Evolutionary conservation across 495 filamentous ascomycete genomes (phyloP), one percentile per base, ranked within the genome.

Genomic region (Pyrenula massariospora): DNA sequence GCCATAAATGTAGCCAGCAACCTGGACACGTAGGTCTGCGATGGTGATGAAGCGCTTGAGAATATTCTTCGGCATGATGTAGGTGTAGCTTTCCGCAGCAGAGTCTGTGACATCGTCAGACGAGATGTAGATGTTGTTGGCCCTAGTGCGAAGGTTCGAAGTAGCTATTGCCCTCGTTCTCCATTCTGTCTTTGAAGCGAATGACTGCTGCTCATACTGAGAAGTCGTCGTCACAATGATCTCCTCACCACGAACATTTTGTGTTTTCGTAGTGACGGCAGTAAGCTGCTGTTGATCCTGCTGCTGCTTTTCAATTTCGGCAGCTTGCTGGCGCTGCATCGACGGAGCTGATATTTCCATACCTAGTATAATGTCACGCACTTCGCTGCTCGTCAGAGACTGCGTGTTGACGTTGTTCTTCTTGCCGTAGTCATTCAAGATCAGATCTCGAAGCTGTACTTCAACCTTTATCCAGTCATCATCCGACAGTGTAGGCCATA

Each of bases 381-480:
- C 92, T 80, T 99, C 94, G 62, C 85, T 94, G 62, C 84, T 95
- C 0, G 94, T 99, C 71, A 99, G 78, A 64, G 88, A 94, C 19
- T 94, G 93, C 22, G 92, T 91, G 66, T 96, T 97, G 73, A 99
- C 94, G 62, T 97, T 96, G 71, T 97, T 99, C 78, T 97, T 97
- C 83, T 97, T 97, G 63, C 94, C 94, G 63, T 99, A 99, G 68
- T 99, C 93, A 58, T 96, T 96, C 57, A 99, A 69, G 60, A 99
- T 97, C 55, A 99, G 72, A 77, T 99, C 94, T 62, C 94, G 84
- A 53, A 99, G 73, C 66, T 95, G 89, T 57, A 89, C 88, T 79
- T 99, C 94, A 21, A 99, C 90, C 80, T 96, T 96, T 69, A 96
- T 91, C 93, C 94, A 99, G 61, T 96, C 91, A 56, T 99, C 94